phyloP scores from a whole-genome alignment of 2,329 filamentous ascomycete species.

The Xylariaceae sp. region DNA sequence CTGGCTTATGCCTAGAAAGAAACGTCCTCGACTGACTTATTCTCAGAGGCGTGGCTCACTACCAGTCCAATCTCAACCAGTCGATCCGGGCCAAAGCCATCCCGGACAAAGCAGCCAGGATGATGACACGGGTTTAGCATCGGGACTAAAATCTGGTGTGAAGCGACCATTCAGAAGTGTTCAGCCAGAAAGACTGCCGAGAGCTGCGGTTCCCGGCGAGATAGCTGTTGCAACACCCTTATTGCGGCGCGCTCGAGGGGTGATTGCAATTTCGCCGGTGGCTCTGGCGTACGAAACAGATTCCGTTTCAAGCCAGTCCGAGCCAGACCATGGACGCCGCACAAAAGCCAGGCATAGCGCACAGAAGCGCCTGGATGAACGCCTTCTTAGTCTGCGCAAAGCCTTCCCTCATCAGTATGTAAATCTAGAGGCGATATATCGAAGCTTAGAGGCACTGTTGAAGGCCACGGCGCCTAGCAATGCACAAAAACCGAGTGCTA shows the following conservation, averaged over 20 bases:
- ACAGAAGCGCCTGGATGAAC: conserved; percentile 30
- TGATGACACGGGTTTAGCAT: conserved; percentile 1
- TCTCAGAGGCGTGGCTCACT: conserved; percentile 24
- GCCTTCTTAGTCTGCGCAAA: conserved; percentile 34
- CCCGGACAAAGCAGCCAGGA: neutral
- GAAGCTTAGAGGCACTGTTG: conserved; percentile 41
- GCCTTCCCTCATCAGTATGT: conserved; percentile 29
- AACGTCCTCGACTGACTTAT: conserved; percentile 31
- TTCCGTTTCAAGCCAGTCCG: neutral
- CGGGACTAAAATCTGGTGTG: conserved; percentile 4
- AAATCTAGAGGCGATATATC: conserved; percentile 43
- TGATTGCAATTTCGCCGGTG: conserved; percentile 23
- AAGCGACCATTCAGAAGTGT: conserved; percentile 20
- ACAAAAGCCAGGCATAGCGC: conserved; percentile 9
- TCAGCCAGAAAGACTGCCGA: conserved; percentile 12
- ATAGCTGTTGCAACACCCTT: conserved; percentile 29
- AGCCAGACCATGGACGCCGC: conserved; percentile 9
- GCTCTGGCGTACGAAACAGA: conserved; percentile 2
- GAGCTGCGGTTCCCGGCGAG: conserved; percentile 20
- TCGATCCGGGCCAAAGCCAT: neutral
- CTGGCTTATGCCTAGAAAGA: conserved; percentile 30
- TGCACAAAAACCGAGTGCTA: conserved; percentile 6
- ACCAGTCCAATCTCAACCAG: neutral
- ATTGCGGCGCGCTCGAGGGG: conserved; percentile 28
- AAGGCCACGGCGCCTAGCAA: conserved; percentile 33